Base-by-base conservation (phyloP, 345 rosid species). In the Cardamine occulta region DNA sequence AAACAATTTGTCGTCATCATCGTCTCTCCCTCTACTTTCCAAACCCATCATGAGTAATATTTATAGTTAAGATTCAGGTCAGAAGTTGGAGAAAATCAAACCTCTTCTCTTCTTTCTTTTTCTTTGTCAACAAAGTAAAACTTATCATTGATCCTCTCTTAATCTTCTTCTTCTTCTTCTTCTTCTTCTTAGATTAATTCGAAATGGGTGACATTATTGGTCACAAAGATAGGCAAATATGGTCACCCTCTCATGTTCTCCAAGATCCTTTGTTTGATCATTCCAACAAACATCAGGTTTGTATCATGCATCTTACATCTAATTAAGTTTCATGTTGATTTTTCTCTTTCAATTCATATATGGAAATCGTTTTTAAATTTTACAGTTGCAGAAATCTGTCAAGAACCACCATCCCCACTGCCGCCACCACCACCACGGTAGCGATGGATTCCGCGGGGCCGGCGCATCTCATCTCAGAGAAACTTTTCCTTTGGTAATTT, bases 31-130 rank as follows among this genome's bases (percentile, higher is more conserved):
- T 71, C 68, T 71, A 64, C 72, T 78, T 78, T 66, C 49, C 68
- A 60, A 67, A 73, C 63, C 69, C 23, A 58, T 65, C n/a, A 3
- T 23, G 63, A 59, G 29, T 67, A 69, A 57, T 75, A 83, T 78
- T 79, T 86, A 78, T 78, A 85, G 93, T 83, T 88, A 74, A 59
- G 85, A 76, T 86, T 83, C 96, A 84, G 96, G 96, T 93, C 76
- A 66, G 85, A 84, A 82, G 94, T 84, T 85, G 90, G 91, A 74
- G 60, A 19, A 28, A 48, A 71, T 68, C 76, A 80, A 32, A 59
- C 81, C 67, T 72, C 70, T 66, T 64, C 53, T 21, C 68, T 18
- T 63, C 62, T 76, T 53, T 51, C 18, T 42, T 31, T 53, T 74
- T 60, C 31, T 51, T 71, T 55, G 24, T 66, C 40, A 66, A 37